Base-by-base conservation (phyloP, 805 yeast species). In the Brettanomyces sp. region DNA sequence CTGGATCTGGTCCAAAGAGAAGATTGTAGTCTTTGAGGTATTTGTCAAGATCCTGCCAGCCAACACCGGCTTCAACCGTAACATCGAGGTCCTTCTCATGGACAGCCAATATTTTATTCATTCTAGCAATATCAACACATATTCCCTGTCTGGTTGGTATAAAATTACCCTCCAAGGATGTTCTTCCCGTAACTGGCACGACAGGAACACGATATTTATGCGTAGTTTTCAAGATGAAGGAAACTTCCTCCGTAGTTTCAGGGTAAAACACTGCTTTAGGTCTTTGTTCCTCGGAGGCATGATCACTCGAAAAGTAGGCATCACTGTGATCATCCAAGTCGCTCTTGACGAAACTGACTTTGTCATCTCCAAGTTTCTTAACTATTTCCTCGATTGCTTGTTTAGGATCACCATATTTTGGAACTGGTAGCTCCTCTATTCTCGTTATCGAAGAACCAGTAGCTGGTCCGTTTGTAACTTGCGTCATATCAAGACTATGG, bases 111-210 rank as follows among this genome's bases (percentile, higher is more conserved):
- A 85, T 72, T 40, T 72, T 58, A 60, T 79, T 71, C 85, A 85
- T 75, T 46, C 72, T 65, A 12, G 78, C 67, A 36, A 83, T 60
- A 57, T 85, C 91, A 36, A 82, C 54, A 42, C 76, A 69, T 4
- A 83, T 69, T 2, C 85, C 84, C 4, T 74, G 69, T 54, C 89
- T 69, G 0, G 89, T 81, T 4, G 86, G 81, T 41, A 82, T 70
- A 59, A 78, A 82, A 56, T 85, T 89, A 14, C 93, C 95, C 60
- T 85, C 95, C 37, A 85, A 65, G 0, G 91, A 82, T 0, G 93
- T 79, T 30, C 87, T 87, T 8, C 93, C 95, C 1, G 86, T 76
- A 48, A 65, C 82, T 1, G 93, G 89, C n/a, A 85, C 78, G 47
- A 85, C 78, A 4, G 95, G 91, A 3, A 85, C 71, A 35, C 60